Evolutionary conservation across 1,139 yeast genomes (phyloP).

Genomic region (Blastobotrys buckinghamii): DNA sequence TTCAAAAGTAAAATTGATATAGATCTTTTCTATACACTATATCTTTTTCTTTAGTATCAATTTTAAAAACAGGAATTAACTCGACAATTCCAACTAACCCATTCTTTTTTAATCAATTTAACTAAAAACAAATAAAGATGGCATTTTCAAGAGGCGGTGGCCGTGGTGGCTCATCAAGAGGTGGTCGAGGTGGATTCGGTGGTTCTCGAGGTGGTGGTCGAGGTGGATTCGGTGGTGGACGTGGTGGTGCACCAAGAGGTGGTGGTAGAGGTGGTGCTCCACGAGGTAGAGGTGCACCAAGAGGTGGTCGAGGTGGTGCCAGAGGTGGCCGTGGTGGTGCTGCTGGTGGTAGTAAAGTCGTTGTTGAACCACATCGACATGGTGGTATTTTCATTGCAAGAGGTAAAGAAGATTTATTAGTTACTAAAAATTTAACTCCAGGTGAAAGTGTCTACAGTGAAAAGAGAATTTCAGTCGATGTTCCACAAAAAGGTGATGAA

Average conservation of each 20-base stretch:
- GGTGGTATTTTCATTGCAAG: constrained; percentile 96
- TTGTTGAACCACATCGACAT: constrained; percentile 97
- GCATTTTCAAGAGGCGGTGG: constrained; percentile 34
- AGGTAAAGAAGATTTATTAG: constrained; percentile 97
- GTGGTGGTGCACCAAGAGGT: constrained; percentile 15
- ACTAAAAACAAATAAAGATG: constrained; percentile 30
- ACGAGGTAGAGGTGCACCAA: constrained; percentile 23
- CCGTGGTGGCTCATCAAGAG: constrained; percentile 24
- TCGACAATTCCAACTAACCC: neutral
- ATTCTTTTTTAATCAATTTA: neutral
- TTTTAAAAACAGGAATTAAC: neutral
- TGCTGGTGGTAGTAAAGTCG: constrained; percentile 92
- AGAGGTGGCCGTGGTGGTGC: constrained; percentile 92
- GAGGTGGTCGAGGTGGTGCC: constrained; percentile 58
- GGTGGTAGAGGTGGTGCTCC: constrained; percentile 15
- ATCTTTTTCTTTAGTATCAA: too few relatives aligned
- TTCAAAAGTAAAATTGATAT: too few relatives aligned
- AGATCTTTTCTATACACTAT: too few relatives aligned
- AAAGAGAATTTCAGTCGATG: constrained; percentile 91
- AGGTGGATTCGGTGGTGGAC: constrained; percentile 13
- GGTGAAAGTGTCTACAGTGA: constrained; percentile 96
- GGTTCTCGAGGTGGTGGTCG: constrained; percentile 19
- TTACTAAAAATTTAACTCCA: constrained; percentile 94
- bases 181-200: constrained; percentile 31
- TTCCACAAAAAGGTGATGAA: constrained; percentile 77